Conservation (phyloP, 257 asterid species). For the Primulina huaijiensis region DNA sequence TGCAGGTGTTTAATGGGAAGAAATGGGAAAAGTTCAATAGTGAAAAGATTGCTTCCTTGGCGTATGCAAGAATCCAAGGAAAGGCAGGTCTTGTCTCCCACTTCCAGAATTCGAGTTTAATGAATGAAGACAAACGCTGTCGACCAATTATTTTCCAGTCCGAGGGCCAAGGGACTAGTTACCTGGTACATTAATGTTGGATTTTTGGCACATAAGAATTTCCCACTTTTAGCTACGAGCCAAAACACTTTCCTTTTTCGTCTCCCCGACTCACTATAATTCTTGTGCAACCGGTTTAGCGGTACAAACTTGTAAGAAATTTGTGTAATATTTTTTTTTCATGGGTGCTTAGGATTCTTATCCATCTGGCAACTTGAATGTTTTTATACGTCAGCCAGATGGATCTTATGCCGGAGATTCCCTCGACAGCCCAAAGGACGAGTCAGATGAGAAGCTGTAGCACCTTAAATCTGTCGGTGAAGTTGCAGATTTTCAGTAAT, state of each 20-base stretch:
- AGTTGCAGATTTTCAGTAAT: background rate
- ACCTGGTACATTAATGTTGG: slow-evolving; percentile 34
- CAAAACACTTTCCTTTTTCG: too few relatives aligned
- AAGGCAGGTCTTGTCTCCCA: slow-evolving; percentile 63
- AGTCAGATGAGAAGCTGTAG: background rate
- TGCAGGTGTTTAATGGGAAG: slow-evolving; percentile 69
- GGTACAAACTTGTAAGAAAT: background rate
- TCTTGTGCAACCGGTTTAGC: background rate
- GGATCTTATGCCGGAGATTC: background rate
- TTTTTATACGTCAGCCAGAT: background rate
- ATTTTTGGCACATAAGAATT: background rate
- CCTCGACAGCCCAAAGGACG: background rate
- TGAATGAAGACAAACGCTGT: slow-evolving; percentile 77
- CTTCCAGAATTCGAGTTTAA: slow-evolving; percentile 79
- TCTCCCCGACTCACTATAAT: too few relatives aligned
- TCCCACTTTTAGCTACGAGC: background rate
- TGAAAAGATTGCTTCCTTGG: slow-evolving; percentile 72
- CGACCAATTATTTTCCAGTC: slow-evolving; percentile 64
- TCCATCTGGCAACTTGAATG: background rate
- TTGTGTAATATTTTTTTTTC: background rate
- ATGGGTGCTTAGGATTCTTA: background rate
- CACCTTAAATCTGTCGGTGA: background rate
- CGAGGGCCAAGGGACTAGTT: slow-evolving; percentile 33
- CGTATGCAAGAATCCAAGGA: slow-evolving; percentile 83
- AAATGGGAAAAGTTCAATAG: slow-evolving; percentile 85